phyloP scores from a whole-genome alignment of 179 eudicot genomes.

The Heliamphora pulchella region DNA sequence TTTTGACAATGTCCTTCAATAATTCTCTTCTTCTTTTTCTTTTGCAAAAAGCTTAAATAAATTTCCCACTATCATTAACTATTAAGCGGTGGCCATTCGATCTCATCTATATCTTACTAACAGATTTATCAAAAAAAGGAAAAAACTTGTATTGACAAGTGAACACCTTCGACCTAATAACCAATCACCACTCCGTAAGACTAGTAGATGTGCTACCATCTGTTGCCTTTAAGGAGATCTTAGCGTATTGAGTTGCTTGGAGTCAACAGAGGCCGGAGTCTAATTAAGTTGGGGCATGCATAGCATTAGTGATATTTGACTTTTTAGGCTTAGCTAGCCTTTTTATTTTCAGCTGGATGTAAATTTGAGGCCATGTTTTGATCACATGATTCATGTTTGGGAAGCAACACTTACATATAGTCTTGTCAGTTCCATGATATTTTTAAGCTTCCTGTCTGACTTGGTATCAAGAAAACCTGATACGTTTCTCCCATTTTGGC shows the following conservation, averaged over 20 bases:
- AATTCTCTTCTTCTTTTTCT: too few species aligned
- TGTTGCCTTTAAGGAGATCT: background rate
- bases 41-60: too few species aligned
- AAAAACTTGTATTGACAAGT: background rate
- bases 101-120: too few species aligned
- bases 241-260: conserved; percentile 5
- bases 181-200: background rate
- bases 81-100: background rate
- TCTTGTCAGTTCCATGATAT: background rate
- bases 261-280: background rate
- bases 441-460: background rate
- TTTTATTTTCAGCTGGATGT: background rate
- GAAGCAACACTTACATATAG: background rate
- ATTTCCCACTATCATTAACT: background rate
- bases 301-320: background rate
- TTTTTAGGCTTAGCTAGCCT: background rate
- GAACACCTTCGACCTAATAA: background rate
- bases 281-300: background rate
- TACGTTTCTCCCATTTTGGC: background rate
- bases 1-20: too few species aligned
- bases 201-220: background rate
- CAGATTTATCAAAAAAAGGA: background rate
- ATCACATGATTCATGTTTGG: background rate
- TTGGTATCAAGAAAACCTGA: background rate
- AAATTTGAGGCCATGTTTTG: background rate